phyloP scores from a whole-genome alignment of 73 alveolate species.

The Durusdinium trenchii region DNA sequence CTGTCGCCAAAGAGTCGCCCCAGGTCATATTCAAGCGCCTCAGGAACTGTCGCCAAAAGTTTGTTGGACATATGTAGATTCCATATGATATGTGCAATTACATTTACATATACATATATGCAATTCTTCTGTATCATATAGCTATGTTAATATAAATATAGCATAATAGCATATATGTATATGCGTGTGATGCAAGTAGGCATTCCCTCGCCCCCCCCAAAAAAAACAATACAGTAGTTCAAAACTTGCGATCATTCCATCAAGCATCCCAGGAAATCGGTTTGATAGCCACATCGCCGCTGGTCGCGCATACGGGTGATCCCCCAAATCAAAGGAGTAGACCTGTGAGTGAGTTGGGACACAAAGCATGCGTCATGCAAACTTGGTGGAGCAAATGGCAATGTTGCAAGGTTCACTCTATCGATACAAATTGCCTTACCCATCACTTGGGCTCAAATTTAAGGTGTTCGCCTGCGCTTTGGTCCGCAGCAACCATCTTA shows the following conservation, averaged over 20 bases:
- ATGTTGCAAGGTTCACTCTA: neutral
- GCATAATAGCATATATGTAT: too few species aligned
- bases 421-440: neutral
- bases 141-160: neutral
- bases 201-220: too few species aligned
- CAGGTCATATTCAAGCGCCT: slow-evolving; percentile 84
- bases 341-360: neutral
- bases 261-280: slow-evolving; percentile 42
- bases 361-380: neutral
- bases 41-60: neutral
- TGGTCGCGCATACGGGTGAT: slow-evolving; percentile 92
- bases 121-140: neutral
- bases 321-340: slow-evolving; percentile 76
- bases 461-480: slow-evolving; percentile 46
- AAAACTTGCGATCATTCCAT: too few species aligned
- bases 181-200: too few species aligned
- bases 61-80: neutral
- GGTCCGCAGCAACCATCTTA: slow-evolving; percentile 83
- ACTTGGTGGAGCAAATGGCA: neutral
- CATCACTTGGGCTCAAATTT: neutral
- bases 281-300: slow-evolving; percentile 88
- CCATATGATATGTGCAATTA: neutral
- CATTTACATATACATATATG: neutral
- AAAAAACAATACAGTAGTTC: too few species aligned
- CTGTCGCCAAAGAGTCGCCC: slow-evolving; percentile 86